Percentiles rank a stretch among this genome's conserved stretches.
These are phyloP conservation scores for Saccharomycopsis phalli DNA, from an alignment of 1,139 yeast genomes.

Conservation along the genomic window DNA sequence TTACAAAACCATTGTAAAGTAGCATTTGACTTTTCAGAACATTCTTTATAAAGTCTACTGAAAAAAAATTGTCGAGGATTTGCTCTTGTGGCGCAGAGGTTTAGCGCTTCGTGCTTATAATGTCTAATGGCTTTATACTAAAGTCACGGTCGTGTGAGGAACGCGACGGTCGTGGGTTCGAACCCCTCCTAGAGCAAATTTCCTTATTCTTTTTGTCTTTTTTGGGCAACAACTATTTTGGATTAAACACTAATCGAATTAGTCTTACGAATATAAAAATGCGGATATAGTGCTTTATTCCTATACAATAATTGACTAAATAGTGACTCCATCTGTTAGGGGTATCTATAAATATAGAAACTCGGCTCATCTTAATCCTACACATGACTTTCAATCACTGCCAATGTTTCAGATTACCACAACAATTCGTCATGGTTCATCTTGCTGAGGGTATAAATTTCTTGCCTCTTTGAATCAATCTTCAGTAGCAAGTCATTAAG, in stretches of 20 bases:
- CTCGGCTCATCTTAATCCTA: no score
- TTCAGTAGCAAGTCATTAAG: conserved; percentile 7
- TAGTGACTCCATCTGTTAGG: background rate
- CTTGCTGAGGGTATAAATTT: conserved; percentile 9
- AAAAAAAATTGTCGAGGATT: conserved; percentile 15
- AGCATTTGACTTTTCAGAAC: no score
- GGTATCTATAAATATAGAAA: background rate
- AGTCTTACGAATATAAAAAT: no score
- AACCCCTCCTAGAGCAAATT: conserved; percentile 20
- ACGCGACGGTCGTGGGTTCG: conserved; percentile 48
- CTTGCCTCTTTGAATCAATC: conserved; percentile 13
- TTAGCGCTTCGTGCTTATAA: conserved; percentile 46
- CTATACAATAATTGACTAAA: no score
- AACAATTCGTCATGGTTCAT: background rate
- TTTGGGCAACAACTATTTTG: conserved; percentile 3
- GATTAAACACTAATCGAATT: no score
- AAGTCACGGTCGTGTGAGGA: conserved; percentile 31
- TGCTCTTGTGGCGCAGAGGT: conserved; percentile 46
- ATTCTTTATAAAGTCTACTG: no score
- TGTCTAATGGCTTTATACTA: conserved; percentile 30
- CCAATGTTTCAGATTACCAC: background rate
- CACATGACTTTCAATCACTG: background rate
- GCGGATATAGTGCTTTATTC: no score
- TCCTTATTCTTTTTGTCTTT: conserved; percentile 6
- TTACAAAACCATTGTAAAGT: no score